Conservation (phyloP, 345 rosid species). For the Lagerstroemia speciosa region DNA sequence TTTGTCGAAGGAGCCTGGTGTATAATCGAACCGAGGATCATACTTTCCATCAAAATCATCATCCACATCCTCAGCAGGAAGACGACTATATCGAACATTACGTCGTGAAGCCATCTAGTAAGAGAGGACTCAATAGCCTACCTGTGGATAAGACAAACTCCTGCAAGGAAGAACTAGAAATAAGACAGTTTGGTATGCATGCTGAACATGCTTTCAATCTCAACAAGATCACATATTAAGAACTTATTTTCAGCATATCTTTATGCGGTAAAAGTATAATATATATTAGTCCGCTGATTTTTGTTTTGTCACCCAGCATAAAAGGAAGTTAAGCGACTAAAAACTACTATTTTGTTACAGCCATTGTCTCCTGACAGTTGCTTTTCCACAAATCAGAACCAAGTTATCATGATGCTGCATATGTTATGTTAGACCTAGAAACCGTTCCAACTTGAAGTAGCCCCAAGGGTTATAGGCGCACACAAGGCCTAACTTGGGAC, state of each 20-base stretch:
- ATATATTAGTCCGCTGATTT: too few relatives aligned
- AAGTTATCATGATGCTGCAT: too few relatives aligned
- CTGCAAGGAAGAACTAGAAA: neutral
- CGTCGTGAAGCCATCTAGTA: slow-evolving; percentile 7
- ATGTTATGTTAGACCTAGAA: too few relatives aligned
- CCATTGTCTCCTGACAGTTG: neutral
- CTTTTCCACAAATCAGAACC: neutral
- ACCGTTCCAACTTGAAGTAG: too few relatives aligned
- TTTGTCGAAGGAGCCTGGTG: slow-evolving; percentile 15
- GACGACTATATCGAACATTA: neutral
- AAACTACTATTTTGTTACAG: neutral
- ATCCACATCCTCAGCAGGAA: slow-evolving; percentile 7
- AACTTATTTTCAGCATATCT: neutral
- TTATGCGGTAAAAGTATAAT: neutral
- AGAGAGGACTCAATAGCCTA: neutral
- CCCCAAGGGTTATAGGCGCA: too few relatives aligned
- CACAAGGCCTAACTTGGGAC: too few relatives aligned
- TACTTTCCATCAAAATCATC: slow-evolving; percentile 3
- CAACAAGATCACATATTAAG: neutral
- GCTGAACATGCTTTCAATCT: neutral
- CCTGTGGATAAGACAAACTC: neutral
- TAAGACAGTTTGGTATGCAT: neutral
- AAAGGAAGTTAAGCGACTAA: too few relatives aligned
- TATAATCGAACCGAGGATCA: slow-evolving; percentile 15
- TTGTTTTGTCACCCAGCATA: too few relatives aligned